Evolutionary conservation across 352 stramenopile species (phyloP).

Genomic region (Phytophthora melonis): DNA sequence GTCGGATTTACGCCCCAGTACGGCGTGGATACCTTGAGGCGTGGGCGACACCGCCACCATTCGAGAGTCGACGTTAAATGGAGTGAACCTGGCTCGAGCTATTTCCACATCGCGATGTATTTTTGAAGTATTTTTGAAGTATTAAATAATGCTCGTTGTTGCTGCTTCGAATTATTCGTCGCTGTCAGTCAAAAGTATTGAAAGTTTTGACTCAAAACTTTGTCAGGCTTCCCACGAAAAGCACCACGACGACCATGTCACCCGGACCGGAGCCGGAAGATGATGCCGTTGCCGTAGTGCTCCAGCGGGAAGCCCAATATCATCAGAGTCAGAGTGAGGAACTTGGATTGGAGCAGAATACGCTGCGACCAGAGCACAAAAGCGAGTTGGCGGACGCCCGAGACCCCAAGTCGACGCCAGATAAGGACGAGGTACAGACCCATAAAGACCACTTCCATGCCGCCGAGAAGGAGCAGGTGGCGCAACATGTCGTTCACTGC

Average conservation of each 20-base stretch:
- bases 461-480: constrained; percentile 21
- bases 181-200: no score
- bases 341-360: constrained; percentile 35
- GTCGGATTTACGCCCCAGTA: no score
- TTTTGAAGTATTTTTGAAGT: no score
- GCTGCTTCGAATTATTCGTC: no score
- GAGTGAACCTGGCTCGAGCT: no score
- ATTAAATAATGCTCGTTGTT: no score
- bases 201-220: no score
- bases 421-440: constrained; percentile 34
- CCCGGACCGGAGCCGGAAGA: constrained; percentile 14
- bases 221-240: no score
- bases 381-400: constrained; percentile 28
- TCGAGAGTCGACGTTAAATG: no score
- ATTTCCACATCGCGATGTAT: no score
- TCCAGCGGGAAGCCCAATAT: constrained; percentile 41
- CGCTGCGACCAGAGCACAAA: constrained; percentile 45
- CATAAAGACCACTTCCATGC: constrained; percentile 27
- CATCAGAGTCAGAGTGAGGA: constrained; percentile 22
- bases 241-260: not conserved
- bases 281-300: constrained; percentile 40
- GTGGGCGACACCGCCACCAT: no score
- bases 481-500: constrained; percentile 13
- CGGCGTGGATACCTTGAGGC: no score
- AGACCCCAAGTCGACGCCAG: constrained; percentile 1